Evolutionary conservation across 1,284 basidiomycete species (phyloP).

Genomic region (Volvariella surrecta): DNA sequence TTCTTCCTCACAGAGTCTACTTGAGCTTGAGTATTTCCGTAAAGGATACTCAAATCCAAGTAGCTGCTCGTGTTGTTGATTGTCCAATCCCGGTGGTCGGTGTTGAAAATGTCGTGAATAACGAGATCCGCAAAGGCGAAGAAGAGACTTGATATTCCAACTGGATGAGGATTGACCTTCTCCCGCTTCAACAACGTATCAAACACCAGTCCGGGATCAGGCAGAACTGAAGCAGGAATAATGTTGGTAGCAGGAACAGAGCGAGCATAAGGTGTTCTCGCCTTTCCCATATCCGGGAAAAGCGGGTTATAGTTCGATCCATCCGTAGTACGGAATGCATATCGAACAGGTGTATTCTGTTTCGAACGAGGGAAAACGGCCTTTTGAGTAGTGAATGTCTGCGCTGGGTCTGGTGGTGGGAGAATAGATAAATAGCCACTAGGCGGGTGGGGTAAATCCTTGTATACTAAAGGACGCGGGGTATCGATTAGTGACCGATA

Average conservation of each 20-base stretch:
- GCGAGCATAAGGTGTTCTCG: constrained; percentile 62
- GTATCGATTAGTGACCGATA: constrained; percentile 9
- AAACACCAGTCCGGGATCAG: constrained; percentile 64
- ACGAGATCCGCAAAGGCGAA: constrained; percentile 75
- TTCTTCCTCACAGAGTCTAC: constrained; percentile 44
- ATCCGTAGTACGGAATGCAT: constrained; percentile 46
- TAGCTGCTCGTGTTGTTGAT: constrained; percentile 70
- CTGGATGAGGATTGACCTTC: constrained; percentile 43
- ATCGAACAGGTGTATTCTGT: constrained; percentile 19
- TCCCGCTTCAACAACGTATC: constrained; percentile 61
- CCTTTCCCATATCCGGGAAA: constrained; percentile 48
- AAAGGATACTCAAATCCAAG: constrained; percentile 70
- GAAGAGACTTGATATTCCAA: constrained; percentile 58
- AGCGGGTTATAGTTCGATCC: constrained; percentile 53
- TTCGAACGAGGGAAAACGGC: background rate
- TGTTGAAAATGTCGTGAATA: constrained; percentile 70
- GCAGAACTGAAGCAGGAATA: constrained; percentile 39
- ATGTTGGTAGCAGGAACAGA: constrained; percentile 50
- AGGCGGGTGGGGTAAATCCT: constrained; percentile 65
- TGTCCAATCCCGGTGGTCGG: constrained; percentile 39
- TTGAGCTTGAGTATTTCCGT: constrained; percentile 50
- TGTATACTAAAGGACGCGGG: constrained; percentile 38
- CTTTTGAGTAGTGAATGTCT: constrained; percentile 7
- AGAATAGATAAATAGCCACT: constrained; percentile 31
- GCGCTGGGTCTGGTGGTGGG: constrained; percentile 12